These are phyloP conservation scores for Trapa incisa DNA, from an alignment of 345 rosid species.

Conservation along the genomic window DNA sequence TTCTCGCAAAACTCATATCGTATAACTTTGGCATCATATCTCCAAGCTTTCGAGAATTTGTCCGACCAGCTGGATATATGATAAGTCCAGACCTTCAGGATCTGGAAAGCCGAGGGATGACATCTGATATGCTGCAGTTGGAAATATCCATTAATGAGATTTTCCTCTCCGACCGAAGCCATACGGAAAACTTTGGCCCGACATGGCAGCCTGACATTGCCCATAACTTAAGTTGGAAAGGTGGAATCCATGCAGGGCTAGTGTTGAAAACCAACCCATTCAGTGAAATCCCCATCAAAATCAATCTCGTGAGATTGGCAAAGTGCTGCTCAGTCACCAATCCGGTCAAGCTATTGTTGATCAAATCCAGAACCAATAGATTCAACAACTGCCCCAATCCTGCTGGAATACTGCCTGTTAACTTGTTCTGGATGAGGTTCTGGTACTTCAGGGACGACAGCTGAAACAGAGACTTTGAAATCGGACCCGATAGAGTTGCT, in stretches of 20 bases:
- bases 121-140: neutral
- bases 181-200: neutral
- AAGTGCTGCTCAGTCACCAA: neutral
- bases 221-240: neutral
- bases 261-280: neutral
- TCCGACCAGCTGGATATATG: neutral
- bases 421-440: slow-evolving; percentile 6
- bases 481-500: slow-evolving; percentile 12
- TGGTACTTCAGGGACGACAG: slow-evolving; percentile 3
- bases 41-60: neutral
- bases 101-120: neutral
- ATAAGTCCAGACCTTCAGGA: neutral
- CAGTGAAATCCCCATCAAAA: neutral
- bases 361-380: neutral
- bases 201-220: neutral
- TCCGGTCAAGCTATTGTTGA: neutral
- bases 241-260: neutral
- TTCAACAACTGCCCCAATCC: slow-evolving; percentile 7
- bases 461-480: slow-evolving; percentile 8
- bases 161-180: neutral
- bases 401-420: slow-evolving; percentile 13
- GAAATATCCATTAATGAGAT: neutral
- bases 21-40: neutral
- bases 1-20: neutral
- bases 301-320: neutral